phyloP scores from a whole-genome alignment of 2,329 filamentous ascomycete species.

The Hypoxylon sp. region DNA sequence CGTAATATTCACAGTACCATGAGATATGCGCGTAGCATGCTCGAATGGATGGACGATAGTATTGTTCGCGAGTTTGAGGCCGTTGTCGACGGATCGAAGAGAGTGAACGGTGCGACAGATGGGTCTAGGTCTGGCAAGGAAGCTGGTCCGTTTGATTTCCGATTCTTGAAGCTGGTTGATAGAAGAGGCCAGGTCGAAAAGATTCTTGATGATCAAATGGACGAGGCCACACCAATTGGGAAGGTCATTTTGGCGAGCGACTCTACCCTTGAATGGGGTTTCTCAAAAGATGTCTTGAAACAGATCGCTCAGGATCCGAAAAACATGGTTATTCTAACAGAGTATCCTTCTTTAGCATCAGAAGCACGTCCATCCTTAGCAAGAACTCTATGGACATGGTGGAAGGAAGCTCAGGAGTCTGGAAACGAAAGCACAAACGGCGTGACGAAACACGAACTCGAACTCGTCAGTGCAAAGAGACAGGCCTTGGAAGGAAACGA shows the following conservation, averaged over 20 bases:
- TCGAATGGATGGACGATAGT: conserved; percentile 99
- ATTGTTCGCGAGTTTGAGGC: conserved; percentile 93
- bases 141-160: conserved; percentile 87
- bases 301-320: conserved; percentile 77
- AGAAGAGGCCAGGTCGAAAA: conserved; percentile 81
- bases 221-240: conserved; percentile 56
- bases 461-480: conserved; percentile 68
- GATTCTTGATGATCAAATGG: conserved; percentile 61
- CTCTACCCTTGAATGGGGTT: conserved; percentile 91
- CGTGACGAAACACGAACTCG: conserved; percentile 65
- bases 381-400: conserved; percentile 81
- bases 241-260: conserved; percentile 92
- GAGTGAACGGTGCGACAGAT: conserved; percentile 56
- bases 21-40: conserved; percentile 90
- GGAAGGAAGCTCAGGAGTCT: conserved; percentile 69
- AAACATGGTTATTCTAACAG: conserved; percentile 89
- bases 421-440: conserved; percentile 53
- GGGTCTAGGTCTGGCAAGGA: conserved; percentile 60
- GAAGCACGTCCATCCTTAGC: conserved; percentile 67
- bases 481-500: conserved; percentile 78
- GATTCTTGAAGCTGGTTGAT: conserved; percentile 83
- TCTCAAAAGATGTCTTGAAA: conserved; percentile 82
- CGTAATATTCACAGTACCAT: conserved; percentile 88
- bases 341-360: conserved; percentile 65
- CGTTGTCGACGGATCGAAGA: conserved; percentile 60